Evolutionary conservation across 768 basidiomycete genomes (phyloP).

Genomic region (Candolleomyces aberdarensis): DNA sequence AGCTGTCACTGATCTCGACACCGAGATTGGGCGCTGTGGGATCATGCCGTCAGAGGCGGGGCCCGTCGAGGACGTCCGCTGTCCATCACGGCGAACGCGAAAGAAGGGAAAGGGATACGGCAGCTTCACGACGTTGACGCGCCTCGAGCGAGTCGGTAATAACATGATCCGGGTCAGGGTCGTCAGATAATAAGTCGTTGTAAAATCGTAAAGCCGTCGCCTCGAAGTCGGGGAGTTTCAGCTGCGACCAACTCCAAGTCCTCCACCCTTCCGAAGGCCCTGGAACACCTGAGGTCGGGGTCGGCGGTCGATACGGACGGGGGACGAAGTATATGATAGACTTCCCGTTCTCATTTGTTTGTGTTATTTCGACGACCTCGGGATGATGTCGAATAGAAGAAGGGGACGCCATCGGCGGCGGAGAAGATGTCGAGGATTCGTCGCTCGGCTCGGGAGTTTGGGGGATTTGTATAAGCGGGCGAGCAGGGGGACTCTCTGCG

Average conservation of each 20-base stretch:
- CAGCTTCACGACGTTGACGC: background rate
- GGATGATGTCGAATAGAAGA: conserved; percentile 8
- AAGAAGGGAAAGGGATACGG: conserved; percentile 1
- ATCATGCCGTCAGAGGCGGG: conserved; percentile 6
- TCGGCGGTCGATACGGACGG: conserved; percentile 18
- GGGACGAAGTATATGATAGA: background rate
- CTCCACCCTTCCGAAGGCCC: conserved; percentile 27
- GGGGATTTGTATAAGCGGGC: background rate
- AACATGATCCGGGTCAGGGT: background rate
- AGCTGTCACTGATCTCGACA: background rate
- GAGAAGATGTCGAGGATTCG: conserved; percentile 27
- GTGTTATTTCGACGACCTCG: background rate
- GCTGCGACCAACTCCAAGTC: conserved; percentile 44
- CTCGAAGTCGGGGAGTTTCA: conserved; percentile 20
- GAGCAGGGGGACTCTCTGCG: background rate
- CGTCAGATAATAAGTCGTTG: background rate
- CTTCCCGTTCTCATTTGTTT: conserved; percentile 2
- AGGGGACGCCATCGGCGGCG: conserved; percentile 20
- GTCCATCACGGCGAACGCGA: conserved; percentile 3
- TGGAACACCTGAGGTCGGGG: conserved; percentile 18
- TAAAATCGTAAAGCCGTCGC: background rate
- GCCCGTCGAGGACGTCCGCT: background rate
- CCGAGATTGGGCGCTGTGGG: background rate
- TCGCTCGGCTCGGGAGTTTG: background rate
- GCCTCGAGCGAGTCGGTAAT: background rate